Evolutionary conservation across 805 yeast species (phyloP).

Genomic region (Lachancea nothofagi): DNA sequence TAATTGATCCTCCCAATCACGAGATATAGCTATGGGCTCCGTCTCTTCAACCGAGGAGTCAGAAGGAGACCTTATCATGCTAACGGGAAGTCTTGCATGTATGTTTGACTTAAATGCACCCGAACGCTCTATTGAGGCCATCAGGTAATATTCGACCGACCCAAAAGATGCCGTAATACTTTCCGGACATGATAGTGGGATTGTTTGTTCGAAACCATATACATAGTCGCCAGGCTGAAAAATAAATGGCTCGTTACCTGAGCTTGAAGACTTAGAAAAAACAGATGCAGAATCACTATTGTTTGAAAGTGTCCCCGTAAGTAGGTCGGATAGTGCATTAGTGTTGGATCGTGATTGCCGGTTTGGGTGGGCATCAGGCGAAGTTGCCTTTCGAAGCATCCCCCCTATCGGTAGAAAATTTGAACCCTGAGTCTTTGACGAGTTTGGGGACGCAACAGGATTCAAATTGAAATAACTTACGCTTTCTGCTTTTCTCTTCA

Average conservation of each 20-base stretch:
- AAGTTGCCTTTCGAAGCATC: conserved; percentile 24
- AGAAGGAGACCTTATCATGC: conserved; percentile 68
- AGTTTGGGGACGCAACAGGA: conserved; percentile 10
- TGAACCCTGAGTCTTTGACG: conserved; percentile 11
- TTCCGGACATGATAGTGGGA: conserved; percentile 81
- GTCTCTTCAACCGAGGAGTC: conserved; percentile 78
- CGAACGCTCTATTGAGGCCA: conserved; percentile 62
- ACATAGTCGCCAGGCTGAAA: conserved; percentile 88
- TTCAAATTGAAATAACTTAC: conserved; percentile 19
- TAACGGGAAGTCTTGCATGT: conserved; percentile 55
- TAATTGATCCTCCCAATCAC: conserved; percentile 92
- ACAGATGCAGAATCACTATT: conserved; percentile 13
- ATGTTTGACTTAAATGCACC: conserved; percentile 85
- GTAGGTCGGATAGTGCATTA: conserved; percentile 26
- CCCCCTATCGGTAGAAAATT: conserved; percentile 28
- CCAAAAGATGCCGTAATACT: conserved; percentile 76
- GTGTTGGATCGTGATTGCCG: conserved; percentile 19
- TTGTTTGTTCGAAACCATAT: conserved; percentile 85
- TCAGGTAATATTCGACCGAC: conserved; percentile 61
- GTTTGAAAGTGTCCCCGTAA: conserved; percentile 19
- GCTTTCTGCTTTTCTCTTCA: conserved; percentile 13
- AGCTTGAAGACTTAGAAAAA: conserved; percentile 11
- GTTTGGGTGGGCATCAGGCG: conserved; percentile 14
- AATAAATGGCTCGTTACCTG: conserved; percentile 33
- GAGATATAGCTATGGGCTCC: conserved; percentile 85